Evolutionary conservation across 2,329 filamentous ascomycete species (phyloP), one percentile per base, ranked within the genome.

Genomic region (Aspergillus ochraceoroseus): DNA sequence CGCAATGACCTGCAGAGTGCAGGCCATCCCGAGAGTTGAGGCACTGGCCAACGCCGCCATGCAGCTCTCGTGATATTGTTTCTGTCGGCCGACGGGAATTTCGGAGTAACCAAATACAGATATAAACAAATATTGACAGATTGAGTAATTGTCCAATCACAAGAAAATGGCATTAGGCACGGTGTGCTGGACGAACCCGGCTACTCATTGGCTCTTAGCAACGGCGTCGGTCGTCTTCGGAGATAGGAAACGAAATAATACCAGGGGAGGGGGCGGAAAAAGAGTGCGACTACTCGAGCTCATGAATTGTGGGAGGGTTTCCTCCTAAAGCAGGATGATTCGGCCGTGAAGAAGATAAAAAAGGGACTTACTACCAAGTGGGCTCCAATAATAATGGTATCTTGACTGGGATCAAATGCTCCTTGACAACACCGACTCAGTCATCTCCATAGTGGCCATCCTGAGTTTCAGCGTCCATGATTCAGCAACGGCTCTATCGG

Each of bases 341-440:
- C 41, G 31, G 35, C 41, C 41, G 35, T 13, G 26, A 39, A 22
- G 29, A 23, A 22, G 41, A 39, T 17, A 38, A 37, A 13, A 34
- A 38, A 35, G 41, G 35, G 35, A 22, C 34, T 31, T 32, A 26
- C 32, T 32, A n/a, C n/a, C 18, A 25, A 43, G 41, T 43, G 41
- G 41, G 41, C 41, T 43, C 41, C 41, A 38, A 38, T 43, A 33
- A 37, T 20, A 43, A 28, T 12, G 15, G 30, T 26, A 43, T 35
- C 23, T 43, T 32, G 25, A 35, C 26, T 17, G 18, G 20, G 18
- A 14, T 43, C 31, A 15, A 34, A 12, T 33, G 32, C 13, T 30
- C 18, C 31, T 20, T 27, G n/a, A n/a, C n/a, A 25, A 4, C 13
- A 28, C 23, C 12, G 9, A 6, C 19, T 34, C 32, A 29, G 13